These are phyloP conservation scores for Lodderomyces metapsilosis DNA, from an alignment of 1,139 yeast genomes.

Conservation along the genomic window DNA sequence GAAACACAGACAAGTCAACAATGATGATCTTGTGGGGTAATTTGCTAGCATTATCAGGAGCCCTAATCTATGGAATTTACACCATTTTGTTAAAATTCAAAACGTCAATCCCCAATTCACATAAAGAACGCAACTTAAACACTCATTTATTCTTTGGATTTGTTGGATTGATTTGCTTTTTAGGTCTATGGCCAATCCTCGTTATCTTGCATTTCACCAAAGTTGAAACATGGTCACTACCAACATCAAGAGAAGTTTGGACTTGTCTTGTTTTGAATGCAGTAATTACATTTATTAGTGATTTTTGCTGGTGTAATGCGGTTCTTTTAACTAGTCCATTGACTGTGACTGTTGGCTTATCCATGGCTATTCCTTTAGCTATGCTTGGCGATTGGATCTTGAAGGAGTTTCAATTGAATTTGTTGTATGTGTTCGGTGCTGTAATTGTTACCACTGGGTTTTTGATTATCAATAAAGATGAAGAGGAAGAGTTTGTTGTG, in stretches of 20 bases:
- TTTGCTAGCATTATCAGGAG: conserved; percentile 75
- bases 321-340: conserved; percentile 89
- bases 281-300: conserved; percentile 76
- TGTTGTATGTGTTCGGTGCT: conserved; percentile 77
- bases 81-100: conserved; percentile 77
- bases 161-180: conserved; percentile 79
- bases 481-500: conserved; percentile 53
- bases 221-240: conserved; percentile 70
- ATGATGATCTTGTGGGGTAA: conserved; percentile 67
- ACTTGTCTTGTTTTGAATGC: conserved; percentile 63
- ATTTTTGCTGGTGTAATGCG: conserved; percentile 94
- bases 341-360: conserved; percentile 91
- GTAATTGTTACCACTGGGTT: conserved; percentile 76
- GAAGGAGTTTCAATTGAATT: conserved; percentile 60
- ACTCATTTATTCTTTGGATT: conserved; percentile 90
- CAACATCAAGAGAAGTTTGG: conserved; percentile 54
- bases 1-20: conserved; percentile 16
- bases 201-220: conserved; percentile 60
- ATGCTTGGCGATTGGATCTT: conserved; percentile 85
- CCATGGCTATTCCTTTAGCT: conserved; percentile 91
- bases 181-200: conserved; percentile 82
- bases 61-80: conserved; percentile 86
- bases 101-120: conserved; percentile 45
- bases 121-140: conserved; percentile 70
- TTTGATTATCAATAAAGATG: conserved; percentile 76